Base-by-base conservation (phyloP, 2,329 filamentous ascomycete species). In the Neofusicoccum cordaticola region DNA sequence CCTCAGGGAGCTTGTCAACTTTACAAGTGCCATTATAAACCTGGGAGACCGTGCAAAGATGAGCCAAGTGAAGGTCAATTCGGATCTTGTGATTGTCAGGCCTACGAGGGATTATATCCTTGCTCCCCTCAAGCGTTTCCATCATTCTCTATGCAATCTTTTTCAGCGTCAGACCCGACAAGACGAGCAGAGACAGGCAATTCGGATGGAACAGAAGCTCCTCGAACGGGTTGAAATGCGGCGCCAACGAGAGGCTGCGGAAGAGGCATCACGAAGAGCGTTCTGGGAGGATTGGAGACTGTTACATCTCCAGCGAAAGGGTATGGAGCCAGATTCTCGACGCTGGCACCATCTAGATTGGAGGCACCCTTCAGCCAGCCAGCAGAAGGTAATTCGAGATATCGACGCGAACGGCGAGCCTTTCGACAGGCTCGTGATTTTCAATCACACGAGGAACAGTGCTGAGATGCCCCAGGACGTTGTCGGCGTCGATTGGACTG, bases 351-450 rank as follows among this genome's bases (percentile, higher is more conserved):
- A 58, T 19, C 44, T 64, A 12, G 37, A 53, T 50, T 35, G 8
- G 6, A 41, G 56, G 2, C 27, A 41, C 11, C 50, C n/a, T 9
- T 50, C 61, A 3, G 19, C 41, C 27, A 39, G 17, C 13, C 35
- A 45, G 11, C 11, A 17, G 22, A 37, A 39, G 17, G 41, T 17
- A 4, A 53, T 45, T 2, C 19, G n/a, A 1, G 52, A 77, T 17
- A 65, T 68, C 27, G 80, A 82, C 56, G 73, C 75, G 0, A 77
- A 80, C 61, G 80, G 80, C 5, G 35, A 72, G 0, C 62, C 62
- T 0, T 80, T 81, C 56, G 74, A 78, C 57, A 77, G 80, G 4
- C 48, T 78, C 1, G 68, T 75, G 1, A 63, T 77, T 4, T 79
- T 82, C 66, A 15, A 61, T 13, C 62, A 64, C 13, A 39, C 27